phyloP scores from a whole-genome alignment of 768 basidiomycete genomes.

The Macrolepiota dolichaula region DNA sequence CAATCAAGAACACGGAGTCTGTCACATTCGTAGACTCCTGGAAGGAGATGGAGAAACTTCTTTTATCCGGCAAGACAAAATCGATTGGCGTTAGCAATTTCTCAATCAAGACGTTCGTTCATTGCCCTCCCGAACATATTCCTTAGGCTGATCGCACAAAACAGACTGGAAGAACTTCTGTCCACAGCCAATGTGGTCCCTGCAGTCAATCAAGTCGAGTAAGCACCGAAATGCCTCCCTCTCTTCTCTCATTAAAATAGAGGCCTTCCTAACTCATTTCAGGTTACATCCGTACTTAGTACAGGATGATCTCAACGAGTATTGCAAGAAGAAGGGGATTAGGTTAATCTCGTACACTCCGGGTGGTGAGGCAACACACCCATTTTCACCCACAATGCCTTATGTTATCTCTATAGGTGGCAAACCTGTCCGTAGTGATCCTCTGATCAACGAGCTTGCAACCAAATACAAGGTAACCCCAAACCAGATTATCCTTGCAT shows the following conservation, averaged over 20 bases:
- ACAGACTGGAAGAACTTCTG: slow-evolving; percentile 23
- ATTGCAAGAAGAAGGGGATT: slow-evolving; percentile 48
- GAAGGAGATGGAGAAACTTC: slow-evolving; percentile 48
- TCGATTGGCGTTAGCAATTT: slow-evolving; percentile 62
- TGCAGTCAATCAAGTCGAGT: slow-evolving; percentile 48
- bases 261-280: neutral
- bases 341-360: slow-evolving; percentile 46
- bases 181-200: slow-evolving; percentile 38
- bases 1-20: slow-evolving; percentile 25
- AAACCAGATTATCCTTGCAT: slow-evolving; percentile 47
- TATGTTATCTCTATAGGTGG: neutral
- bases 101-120: slow-evolving; percentile 47
- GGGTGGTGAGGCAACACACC: slow-evolving; percentile 26
- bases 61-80: slow-evolving; percentile 40
- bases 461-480: slow-evolving; percentile 24
- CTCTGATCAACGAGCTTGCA: neutral
- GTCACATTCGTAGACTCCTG: slow-evolving; percentile 40
- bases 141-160: neutral
- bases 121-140: neutral
- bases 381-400: neutral
- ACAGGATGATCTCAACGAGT: slow-evolving; percentile 42
- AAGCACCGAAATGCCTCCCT: slow-evolving; percentile 12
- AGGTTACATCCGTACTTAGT: slow-evolving; percentile 49
- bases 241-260: neutral
- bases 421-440: neutral